Conservation (phyloP, 2,329 filamentous ascomycete genomes). For the Pseudocercospora crystallina region DNA sequence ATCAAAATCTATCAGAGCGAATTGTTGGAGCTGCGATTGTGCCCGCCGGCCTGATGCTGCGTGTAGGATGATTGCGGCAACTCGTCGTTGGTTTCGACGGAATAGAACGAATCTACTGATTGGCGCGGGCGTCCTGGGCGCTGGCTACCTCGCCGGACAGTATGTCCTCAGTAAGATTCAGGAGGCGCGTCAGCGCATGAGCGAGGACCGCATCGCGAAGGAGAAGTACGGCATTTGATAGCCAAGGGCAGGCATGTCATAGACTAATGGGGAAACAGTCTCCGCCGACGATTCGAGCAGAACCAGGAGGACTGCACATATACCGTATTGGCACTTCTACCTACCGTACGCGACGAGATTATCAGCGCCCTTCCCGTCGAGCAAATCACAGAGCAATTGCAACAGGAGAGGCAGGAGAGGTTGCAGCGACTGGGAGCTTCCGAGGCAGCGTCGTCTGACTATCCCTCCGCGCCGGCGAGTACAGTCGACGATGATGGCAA, state of each 20-base stretch:
- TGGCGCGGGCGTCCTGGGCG: slow-evolving; percentile 81
- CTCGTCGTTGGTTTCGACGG: slow-evolving; percentile 86
- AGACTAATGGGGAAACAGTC: slow-evolving; percentile 51
- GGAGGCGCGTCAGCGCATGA: slow-evolving; percentile 94
- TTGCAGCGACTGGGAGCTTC: slow-evolving; percentile 49
- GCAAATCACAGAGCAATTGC: slow-evolving; percentile 86
- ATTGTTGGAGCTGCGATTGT: no score
- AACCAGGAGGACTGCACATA: slow-evolving; percentile 99
- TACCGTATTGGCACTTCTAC: slow-evolving; percentile 91
- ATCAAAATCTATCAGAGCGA: no score
- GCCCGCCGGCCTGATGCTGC: slow-evolving; percentile 8
- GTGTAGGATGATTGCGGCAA: slow-evolving; percentile 63
- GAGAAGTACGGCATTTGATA: slow-evolving; percentile 72
- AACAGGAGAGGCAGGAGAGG: slow-evolving; percentile 83
- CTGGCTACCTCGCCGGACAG: slow-evolving; percentile 86
- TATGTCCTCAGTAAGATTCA: slow-evolving; percentile 90
- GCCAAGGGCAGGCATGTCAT: background rate
- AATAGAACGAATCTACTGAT: slow-evolving; percentile 89
- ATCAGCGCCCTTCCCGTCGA: slow-evolving; percentile 87
- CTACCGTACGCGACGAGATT: slow-evolving; percentile 86
- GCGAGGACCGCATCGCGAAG: slow-evolving; percentile 89
- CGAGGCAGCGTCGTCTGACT: slow-evolving; percentile 58
- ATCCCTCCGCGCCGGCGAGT: slow-evolving; percentile 61
- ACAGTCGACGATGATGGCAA: slow-evolving; percentile 79
- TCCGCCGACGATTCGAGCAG: slow-evolving; percentile 94